phyloP scores from a whole-genome alignment of 805 yeast genomes.

The Candida quercuum region DNA sequence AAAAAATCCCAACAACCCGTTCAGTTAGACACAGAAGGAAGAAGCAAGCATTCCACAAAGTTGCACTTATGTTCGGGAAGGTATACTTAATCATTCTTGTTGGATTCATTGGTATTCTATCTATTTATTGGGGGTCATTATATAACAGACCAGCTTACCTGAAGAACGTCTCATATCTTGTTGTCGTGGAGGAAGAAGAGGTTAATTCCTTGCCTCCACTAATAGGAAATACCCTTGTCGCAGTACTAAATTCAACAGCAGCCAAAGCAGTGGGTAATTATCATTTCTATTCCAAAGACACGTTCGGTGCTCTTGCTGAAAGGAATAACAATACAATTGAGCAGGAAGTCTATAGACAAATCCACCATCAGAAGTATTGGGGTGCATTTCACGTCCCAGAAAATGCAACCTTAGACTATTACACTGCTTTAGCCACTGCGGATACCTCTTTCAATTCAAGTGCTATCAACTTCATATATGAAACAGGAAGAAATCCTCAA shows the following conservation, averaged over 20 bases:
- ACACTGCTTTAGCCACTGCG: constrained; percentile 19
- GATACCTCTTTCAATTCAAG: constrained; percentile 17
- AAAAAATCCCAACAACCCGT: not conserved
- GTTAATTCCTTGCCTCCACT: constrained; percentile 12
- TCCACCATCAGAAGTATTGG: constrained; percentile 57
- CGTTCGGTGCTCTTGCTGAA: constrained; percentile 18
- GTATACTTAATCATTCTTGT: constrained; percentile 19
- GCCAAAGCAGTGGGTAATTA: constrained; percentile 22
- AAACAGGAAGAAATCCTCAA: constrained; percentile 3
- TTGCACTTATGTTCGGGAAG: constrained; percentile 11
- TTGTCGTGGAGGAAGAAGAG: constrained; percentile 22
- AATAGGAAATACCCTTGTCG: constrained; percentile 10
- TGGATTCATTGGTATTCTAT: constrained; percentile 20
- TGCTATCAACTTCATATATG: constrained; percentile 9
- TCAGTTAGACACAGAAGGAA: constrained; percentile 14
- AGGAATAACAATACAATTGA: constrained; percentile 14
- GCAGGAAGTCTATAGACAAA: constrained; percentile 34
- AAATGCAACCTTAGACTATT: constrained; percentile 35
- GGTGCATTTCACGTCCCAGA: constrained; percentile 46
- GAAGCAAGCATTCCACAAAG: constrained; percentile 2
- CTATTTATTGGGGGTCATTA: constrained; percentile 28
- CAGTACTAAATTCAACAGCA: constrained; percentile 2
- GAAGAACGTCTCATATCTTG: constrained; percentile 20
- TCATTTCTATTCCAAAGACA: constrained; percentile 19
- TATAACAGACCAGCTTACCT: constrained; percentile 17